A percentile compares a stretch with the other conserved stretches of the same genome.
Conservation (phyloP, 2,329 filamentous ascomycete species). For the Fusarium drepaniforme region DNA sequence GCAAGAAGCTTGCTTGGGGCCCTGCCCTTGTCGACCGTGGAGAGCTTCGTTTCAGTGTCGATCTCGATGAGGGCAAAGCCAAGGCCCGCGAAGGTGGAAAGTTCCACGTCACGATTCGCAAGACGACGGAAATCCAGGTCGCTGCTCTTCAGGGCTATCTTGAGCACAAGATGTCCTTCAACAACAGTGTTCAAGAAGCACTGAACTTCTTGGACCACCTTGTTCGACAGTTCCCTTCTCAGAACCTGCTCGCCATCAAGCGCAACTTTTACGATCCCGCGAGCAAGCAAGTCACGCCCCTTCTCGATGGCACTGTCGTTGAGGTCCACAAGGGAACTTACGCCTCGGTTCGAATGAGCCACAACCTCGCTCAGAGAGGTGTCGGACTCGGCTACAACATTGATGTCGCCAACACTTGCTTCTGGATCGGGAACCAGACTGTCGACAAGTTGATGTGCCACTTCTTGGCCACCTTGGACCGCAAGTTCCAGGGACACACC, state of each 20-base stretch:
- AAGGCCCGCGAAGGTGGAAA: conserved; percentile 56
- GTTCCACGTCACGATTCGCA: conserved; percentile 72
- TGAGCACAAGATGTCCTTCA: conserved; percentile 67
- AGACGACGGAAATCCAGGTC: conserved; percentile 78
- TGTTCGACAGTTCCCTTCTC: conserved; percentile 82
- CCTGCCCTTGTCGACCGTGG: conserved; percentile 56
- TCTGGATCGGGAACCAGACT: conserved; percentile 71
- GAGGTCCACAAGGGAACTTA: conserved; percentile 92
- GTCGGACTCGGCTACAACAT: conserved; percentile 84
- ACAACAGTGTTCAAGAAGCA: conserved; percentile 78
- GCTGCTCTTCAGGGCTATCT: conserved; percentile 76
- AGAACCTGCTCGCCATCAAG: conserved; percentile 77
- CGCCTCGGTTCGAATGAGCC: conserved; percentile 82
- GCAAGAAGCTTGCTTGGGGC: conserved; percentile 86
- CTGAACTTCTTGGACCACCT: conserved; percentile 94
- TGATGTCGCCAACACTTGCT: conserved; percentile 91
- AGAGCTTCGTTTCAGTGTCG: conserved; percentile 70
- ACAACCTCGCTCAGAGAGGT: conserved; percentile 61
- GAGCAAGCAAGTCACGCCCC: conserved; percentile 58
- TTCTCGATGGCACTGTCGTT: conserved; percentile 70
- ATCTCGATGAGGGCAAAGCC: conserved; percentile 76
- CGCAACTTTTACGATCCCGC: conserved; percentile 80
- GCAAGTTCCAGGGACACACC: conserved; percentile 42
- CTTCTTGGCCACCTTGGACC: conserved; percentile 48
- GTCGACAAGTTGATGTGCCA: conserved; percentile 55